Evolutionary conservation across 2,329 filamentous ascomycete species (phyloP).

Genomic region (Eurotiales sp.): DNA sequence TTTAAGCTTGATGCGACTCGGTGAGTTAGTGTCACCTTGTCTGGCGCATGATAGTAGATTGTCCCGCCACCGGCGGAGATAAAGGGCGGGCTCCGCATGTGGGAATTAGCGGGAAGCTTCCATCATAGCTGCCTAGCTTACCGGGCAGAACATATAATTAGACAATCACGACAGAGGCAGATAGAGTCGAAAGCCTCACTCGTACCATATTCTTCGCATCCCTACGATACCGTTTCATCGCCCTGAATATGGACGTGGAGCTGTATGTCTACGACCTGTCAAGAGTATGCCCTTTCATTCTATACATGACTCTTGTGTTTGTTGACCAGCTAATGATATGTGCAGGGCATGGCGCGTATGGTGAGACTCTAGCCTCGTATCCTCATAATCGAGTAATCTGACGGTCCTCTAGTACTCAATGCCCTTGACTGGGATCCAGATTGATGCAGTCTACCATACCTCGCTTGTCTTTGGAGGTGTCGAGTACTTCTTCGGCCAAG

Average conservation of each 20-base stretch:
- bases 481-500: slow-evolving; percentile 88
- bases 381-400: slow-evolving; percentile 11
- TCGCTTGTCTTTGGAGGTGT: slow-evolving; percentile 78
- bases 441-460: slow-evolving; percentile 95
- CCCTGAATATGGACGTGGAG: slow-evolving; percentile 65
- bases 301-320: too few relatives aligned
- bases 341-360: slow-evolving; percentile 53
- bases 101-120: slow-evolving; percentile 2
- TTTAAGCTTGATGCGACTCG: not conserved
- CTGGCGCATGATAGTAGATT: not conserved
- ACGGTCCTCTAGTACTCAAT: slow-evolving; percentile 47
- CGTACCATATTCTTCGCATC: not conserved
- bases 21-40: not conserved
- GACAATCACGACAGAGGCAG: too few relatives aligned
- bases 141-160: too few relatives aligned
- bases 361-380: slow-evolving; percentile 31
- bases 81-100: slow-evolving; percentile 7
- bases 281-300: slow-evolving; percentile 31
- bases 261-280: slow-evolving; percentile 78
- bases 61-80: too few relatives aligned
- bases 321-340: slow-evolving; percentile 23
- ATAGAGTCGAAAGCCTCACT: not conserved
- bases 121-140: not conserved
- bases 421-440: slow-evolving; percentile 62
- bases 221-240: not conserved